Percentiles rank a stretch among this genome's conserved stretches.
Conservation (phyloP, 345 rosid genomes). For the Streptanthus diversifolius region DNA sequence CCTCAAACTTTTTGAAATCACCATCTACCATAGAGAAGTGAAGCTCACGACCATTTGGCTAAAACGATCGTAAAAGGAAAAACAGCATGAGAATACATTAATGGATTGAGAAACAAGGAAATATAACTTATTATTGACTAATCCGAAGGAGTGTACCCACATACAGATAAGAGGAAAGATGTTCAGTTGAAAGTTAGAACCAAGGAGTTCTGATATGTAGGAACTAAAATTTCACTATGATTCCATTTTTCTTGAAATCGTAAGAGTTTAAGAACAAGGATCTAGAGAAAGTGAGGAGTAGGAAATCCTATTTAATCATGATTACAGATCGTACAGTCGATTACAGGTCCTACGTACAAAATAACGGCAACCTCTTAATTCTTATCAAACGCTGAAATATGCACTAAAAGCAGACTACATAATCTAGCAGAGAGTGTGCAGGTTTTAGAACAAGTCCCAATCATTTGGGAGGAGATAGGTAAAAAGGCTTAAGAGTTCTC, state of each 20-base stretch:
- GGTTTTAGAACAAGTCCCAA: background rate
- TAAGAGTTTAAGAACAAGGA: background rate
- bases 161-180: background rate
- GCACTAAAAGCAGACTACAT: background rate
- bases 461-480: background rate
- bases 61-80: background rate
- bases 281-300: background rate
- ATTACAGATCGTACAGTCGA: background rate
- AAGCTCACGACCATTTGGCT: slow-evolving; percentile 70
- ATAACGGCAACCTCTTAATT: background rate
- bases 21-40: slow-evolving; percentile 96
- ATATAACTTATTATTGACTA: background rate
- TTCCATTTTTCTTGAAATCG: background rate
- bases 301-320: background rate
- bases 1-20: slow-evolving; percentile 96
- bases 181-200: background rate
- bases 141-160: background rate
- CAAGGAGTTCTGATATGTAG: background rate
- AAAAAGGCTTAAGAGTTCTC: slow-evolving; percentile 27
- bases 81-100: background rate
- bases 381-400: background rate
- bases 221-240: background rate
- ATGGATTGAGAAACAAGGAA: background rate
- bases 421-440: background rate
- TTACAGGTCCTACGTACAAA: no score